phyloP scores from a whole-genome alignment of 2,329 filamentous ascomycete genomes.

The Zalaria sp. region DNA sequence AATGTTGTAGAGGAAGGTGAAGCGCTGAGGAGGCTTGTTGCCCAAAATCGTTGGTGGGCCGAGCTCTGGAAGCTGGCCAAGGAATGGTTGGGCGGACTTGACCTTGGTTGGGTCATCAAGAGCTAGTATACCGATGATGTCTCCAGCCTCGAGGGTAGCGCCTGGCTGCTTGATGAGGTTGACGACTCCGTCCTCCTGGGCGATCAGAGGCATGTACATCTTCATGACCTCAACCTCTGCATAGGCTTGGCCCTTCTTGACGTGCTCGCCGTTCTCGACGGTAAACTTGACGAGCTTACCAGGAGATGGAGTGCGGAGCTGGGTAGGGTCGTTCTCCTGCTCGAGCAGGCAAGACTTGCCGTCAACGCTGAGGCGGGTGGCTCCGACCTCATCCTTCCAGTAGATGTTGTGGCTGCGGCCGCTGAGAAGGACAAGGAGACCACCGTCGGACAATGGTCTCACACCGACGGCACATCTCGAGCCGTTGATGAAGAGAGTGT shows the following conservation, averaged over 20 bases:
- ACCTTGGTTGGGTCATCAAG: constrained; percentile 91
- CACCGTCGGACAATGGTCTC: constrained; percentile 83
- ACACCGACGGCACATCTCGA: constrained; percentile 92
- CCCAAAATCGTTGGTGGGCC: constrained; percentile 79
- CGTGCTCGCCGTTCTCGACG: constrained; percentile 86
- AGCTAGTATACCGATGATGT: constrained; percentile 93
- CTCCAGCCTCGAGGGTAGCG: constrained; percentile 91
- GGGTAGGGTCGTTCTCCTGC: constrained; percentile 97
- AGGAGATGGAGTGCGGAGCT: constrained; percentile 84
- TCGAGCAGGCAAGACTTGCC: constrained; percentile 96
- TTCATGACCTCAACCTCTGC: constrained; percentile 99
- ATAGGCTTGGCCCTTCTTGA: constrained; percentile 82
- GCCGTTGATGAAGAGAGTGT: constrained; percentile 97
- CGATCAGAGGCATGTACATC: constrained; percentile 99
- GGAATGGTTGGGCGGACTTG: constrained; percentile 89
- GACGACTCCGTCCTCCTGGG: constrained; percentile 88
- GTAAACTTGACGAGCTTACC: constrained; percentile 98
- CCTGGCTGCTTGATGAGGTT: constrained; percentile 99
- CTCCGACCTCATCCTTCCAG: constrained; percentile 98
- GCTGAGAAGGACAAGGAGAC: constrained; percentile 76
- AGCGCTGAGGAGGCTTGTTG: constrained; percentile 81
- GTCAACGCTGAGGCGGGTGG: constrained; percentile 88
- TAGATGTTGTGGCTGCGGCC: constrained; percentile 96
- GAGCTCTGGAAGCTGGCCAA: constrained; percentile 76
- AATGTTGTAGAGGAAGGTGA: constrained; percentile 61